phyloP scores from a whole-genome alignment of 441 rosid genomes.

The Viola pubescens region DNA sequence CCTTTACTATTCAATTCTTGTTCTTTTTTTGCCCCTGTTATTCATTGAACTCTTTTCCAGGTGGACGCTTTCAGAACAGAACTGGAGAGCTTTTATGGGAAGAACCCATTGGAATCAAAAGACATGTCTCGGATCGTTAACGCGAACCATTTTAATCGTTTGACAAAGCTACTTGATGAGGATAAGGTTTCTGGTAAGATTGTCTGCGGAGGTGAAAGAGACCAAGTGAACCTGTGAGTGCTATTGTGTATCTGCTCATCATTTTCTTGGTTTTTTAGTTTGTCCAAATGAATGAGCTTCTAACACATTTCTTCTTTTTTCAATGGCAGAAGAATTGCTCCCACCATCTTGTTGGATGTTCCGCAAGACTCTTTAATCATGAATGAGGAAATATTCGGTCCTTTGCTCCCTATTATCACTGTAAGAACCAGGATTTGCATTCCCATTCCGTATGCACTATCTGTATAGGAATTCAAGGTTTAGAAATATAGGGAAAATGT shows the following conservation, averaged over 20 bases:
- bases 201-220: slow-evolving; percentile 72
- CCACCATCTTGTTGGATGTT: slow-evolving; percentile 61
- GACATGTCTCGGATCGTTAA: slow-evolving; percentile 83
- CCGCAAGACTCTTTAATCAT: slow-evolving; percentile 53
- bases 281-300: slow-evolving; percentile 4
- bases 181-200: slow-evolving; percentile 71
- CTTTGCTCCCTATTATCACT: slow-evolving; percentile 60
- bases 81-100: slow-evolving; percentile 67
- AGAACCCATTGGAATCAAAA: slow-evolving; percentile 67
- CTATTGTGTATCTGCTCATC: slow-evolving; percentile 7
- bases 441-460: too few relatives aligned
- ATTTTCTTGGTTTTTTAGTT: slow-evolving; percentile 6
- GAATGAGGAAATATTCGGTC: slow-evolving; percentile 80
- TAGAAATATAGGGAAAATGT: too few relatives aligned
- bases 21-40: slow-evolving; percentile 5
- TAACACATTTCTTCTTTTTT: slow-evolving; percentile 6
- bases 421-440: slow-evolving; percentile 26
- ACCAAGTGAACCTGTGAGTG: slow-evolving; percentile 68
- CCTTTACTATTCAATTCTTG: slow-evolving; percentile 1
- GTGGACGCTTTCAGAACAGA: slow-evolving; percentile 57
- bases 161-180: slow-evolving; percentile 73
- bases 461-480: too few relatives aligned
- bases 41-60: slow-evolving; percentile 30
- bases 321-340: slow-evolving; percentile 55
- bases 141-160: slow-evolving; percentile 69